Percentiles rank a stretch among this genome's conserved stretches.
Conservation (phyloP, 2,329 filamentous ascomycete genomes). For the Neonectria hederae region DNA sequence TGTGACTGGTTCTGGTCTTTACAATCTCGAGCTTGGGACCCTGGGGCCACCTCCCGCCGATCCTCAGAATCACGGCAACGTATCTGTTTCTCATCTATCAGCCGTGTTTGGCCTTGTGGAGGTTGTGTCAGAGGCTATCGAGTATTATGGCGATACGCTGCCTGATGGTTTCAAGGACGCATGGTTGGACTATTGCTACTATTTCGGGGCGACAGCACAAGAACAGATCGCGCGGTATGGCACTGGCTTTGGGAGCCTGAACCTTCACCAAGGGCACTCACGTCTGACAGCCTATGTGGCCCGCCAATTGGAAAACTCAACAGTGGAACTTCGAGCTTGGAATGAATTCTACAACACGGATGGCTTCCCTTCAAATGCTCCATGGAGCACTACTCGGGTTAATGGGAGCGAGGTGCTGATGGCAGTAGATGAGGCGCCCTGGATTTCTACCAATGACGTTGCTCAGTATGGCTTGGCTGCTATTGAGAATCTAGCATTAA, state of each 20-base stretch:
- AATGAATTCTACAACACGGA: constrained; percentile 60
- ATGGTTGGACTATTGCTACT: constrained; percentile 69
- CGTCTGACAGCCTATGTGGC: constrained; percentile 66
- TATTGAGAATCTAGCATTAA: constrained; percentile 63
- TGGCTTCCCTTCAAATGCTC: constrained; percentile 51
- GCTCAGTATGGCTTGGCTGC: constrained; percentile 66
- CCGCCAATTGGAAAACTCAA: constrained; percentile 53
- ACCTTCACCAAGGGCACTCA: constrained; percentile 65
- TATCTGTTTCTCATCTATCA: constrained; percentile 64
- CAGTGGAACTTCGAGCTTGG: constrained; percentile 63
- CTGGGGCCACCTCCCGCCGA: constrained; percentile 63
- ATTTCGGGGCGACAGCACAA: constrained; percentile 58
- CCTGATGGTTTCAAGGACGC: constrained; percentile 61
- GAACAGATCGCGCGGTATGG: constrained; percentile 66
- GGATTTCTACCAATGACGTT: constrained; percentile 66
- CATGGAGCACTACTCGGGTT: constrained; percentile 52
- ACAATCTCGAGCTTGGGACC: constrained; percentile 59
- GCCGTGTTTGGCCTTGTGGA: constrained; percentile 69
- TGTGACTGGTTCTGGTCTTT: constrained; percentile 64
- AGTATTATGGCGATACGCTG: constrained; percentile 56
- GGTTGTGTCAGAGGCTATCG: constrained; percentile 64
- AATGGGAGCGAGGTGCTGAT: constrained; percentile 55
- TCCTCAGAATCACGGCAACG: constrained; percentile 59
- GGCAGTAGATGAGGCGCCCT: constrained; percentile 63
- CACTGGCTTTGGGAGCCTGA: constrained; percentile 55